Percentiles rank a stretch among this genome's conserved stretches.
Evolutionary conservation across 2,329 filamentous ascomycete species (phyloP).

Genomic region (Aspergillus eucalypticola): DNA sequence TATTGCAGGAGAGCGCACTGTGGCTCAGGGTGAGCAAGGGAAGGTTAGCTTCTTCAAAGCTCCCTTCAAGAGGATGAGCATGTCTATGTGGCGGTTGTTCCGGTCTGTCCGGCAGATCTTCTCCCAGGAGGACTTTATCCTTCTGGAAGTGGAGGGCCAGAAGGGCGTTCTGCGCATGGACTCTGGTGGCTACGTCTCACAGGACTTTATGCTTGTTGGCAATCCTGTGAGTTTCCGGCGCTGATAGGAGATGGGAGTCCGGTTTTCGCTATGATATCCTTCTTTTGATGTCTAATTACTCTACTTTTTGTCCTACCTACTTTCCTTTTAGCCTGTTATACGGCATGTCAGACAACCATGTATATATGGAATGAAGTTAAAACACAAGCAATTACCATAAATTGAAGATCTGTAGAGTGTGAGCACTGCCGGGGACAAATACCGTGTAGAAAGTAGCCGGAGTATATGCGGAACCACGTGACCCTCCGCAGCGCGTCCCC

Average conservation of each 20-base stretch:
- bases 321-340: not conserved
- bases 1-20: not conserved
- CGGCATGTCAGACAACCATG: slow-evolving; percentile 7
- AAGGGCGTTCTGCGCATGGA: slow-evolving; percentile 41
- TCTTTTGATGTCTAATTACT: slow-evolving; percentile 19
- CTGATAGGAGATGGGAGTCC: not conserved
- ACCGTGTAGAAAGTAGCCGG: not conserved
- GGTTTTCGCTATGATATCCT: slow-evolving; percentile 5
- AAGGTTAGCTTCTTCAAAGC: slow-evolving; percentile 35
- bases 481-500: slow-evolving; percentile 29
- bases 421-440: not conserved
- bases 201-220: slow-evolving; percentile 37
- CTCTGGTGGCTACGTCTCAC: slow-evolving; percentile 37
- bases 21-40: slow-evolving; percentile 16
- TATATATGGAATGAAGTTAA: slow-evolving; percentile 9
- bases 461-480: slow-evolving; percentile 24
- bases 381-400: not conserved
- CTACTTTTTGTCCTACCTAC: not conserved
- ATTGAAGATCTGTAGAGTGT: not conserved
- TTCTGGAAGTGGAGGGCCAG: slow-evolving; percentile 38
- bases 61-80: slow-evolving; percentile 34
- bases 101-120: slow-evolving; percentile 41
- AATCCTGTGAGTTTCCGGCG: slow-evolving; percentile 26
- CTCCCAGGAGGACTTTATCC: slow-evolving; percentile 43
- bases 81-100: slow-evolving; percentile 34